These are phyloP conservation scores for Hericium coralloides DNA, from an alignment of 768 basidiomycete species.

Conservation along the genomic window DNA sequence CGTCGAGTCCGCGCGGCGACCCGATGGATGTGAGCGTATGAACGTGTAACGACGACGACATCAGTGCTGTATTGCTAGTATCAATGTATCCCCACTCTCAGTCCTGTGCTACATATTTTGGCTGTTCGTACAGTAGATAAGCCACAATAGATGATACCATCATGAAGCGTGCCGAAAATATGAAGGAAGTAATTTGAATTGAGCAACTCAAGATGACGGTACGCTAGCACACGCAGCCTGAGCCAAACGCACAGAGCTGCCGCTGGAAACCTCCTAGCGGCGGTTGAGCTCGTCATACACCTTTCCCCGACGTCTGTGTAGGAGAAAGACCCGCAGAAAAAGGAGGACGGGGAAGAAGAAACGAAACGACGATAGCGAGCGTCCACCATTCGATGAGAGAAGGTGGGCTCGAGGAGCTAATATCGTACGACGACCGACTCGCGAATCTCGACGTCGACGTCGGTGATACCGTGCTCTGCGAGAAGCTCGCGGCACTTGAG, in stretches of 20 bases:
- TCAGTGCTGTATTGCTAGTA: not conserved
- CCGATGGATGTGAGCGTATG: conserved; percentile 10
- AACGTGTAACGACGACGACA: not conserved
- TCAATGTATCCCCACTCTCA: not conserved
- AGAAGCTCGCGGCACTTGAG: conserved; percentile 20
- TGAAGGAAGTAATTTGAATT: no score
- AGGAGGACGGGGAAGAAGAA: no score
- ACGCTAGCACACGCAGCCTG: conserved; percentile 35
- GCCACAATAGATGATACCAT: no score
- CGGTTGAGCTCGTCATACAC: conserved; percentile 73
- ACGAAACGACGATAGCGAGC: no score
- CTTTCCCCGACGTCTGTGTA: conserved; percentile 66
- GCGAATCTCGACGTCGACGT: conserved; percentile 21
- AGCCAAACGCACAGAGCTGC: conserved; percentile 63
- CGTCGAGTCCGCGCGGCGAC: conserved; percentile 8
- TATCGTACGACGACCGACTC: conserved; percentile 17
- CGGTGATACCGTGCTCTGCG: conserved; percentile 16
- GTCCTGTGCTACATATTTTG: not conserved
- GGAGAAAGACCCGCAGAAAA: no score
- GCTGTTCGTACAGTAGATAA: no score
- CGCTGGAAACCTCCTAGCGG: conserved; percentile 73
- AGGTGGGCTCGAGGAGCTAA: conserved; percentile 19
- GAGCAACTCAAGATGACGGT: not conserved
- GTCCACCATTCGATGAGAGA: conserved; percentile 16
- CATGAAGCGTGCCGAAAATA: no score